Base-by-base conservation (phyloP, 306 rosid genomes). In the Cucumis sativus region DNA sequence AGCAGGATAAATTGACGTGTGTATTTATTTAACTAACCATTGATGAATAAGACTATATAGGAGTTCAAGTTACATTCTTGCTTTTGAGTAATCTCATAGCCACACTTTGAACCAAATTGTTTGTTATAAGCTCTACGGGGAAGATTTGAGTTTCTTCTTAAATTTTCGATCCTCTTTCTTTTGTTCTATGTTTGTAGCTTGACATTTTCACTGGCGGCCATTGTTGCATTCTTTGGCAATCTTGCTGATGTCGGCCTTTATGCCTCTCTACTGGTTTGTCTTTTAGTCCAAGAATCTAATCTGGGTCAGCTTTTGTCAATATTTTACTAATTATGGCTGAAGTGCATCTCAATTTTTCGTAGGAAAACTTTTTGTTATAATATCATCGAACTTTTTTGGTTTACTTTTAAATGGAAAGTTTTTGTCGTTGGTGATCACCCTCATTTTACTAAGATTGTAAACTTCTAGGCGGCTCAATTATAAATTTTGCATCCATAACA, bases 211-310 rank as follows among this genome's bases (percentile, higher is more conserved):
- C 92, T 89, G 84, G 96, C 93, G 64, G 97, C 96, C 43, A 78
- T 88, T 83, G 94, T 94, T 81, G 96, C 96, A 62, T 92, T 94
- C 84, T 90, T 94, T 82, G 87, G 89, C 79, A 88, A 84, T 85
- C 96, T 94, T 35, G 97, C 97, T 21, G 98, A 94, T 79, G 89
- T 84, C 69, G 97, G 98, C 41, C 92, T 92, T 83, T 86, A 90
- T 79, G 91, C 96, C 79, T 92, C 98, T 54, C 20, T 92, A 80
- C 60, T 84, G 97, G 98, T 92, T 84, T 37, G 65, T 79, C 82
- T 21, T 69, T 69, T 69, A 39, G 28, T 69, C 78, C 57, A 39
- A 41, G 3, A 5, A 33, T 15, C 25, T 56, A 28, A 55, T 75
- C 25, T 57, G 37, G 16, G 28, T 5, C 47, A 54, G 10, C 25